Percentiles rank a stretch among this genome's conserved stretches.
Conservation (phyloP, 352 stramenopile species). For the Phytophthora litchii region DNA sequence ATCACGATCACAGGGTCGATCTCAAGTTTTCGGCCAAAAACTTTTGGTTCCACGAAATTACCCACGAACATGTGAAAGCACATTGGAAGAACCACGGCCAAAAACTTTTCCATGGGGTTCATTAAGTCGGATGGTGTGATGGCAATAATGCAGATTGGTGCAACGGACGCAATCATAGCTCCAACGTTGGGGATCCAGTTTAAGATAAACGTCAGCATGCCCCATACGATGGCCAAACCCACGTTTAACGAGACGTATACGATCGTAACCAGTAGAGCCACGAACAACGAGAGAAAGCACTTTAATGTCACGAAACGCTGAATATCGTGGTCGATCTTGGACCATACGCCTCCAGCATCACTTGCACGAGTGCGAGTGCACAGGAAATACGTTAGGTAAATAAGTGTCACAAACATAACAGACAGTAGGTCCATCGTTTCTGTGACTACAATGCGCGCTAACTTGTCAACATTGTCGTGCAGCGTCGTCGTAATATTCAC, state of each 20-base stretch:
- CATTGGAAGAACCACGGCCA: constrained; percentile 85
- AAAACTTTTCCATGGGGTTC: constrained; percentile 91
- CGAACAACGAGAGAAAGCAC: constrained; percentile 88
- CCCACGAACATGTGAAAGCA: constrained; percentile 91
- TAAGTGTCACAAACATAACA: constrained; percentile 91
- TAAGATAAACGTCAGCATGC: constrained; percentile 89
- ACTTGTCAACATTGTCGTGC: constrained; percentile 90
- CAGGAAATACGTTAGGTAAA: constrained; percentile 90
- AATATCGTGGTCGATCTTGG: constrained; percentile 90
- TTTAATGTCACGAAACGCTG: constrained; percentile 90
- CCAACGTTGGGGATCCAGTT: constrained; percentile 92
- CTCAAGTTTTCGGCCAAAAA: constrained; percentile 87
- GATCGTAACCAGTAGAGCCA: constrained; percentile 87
- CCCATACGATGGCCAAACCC: constrained; percentile 86
- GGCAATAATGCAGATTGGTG: constrained; percentile 85
- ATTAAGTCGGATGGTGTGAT: constrained; percentile 86
- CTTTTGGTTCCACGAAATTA: constrained; percentile 90
- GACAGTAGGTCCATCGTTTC: constrained; percentile 91
- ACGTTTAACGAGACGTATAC: constrained; percentile 92
- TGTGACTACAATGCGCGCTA: constrained; percentile 83
- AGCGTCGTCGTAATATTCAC: constrained; percentile 90
- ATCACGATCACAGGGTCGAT: constrained; percentile 90
- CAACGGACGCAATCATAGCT: constrained; percentile 87
- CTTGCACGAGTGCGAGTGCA: constrained; percentile 84
- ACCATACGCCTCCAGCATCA: constrained; percentile 86